Evolutionary conservation across 2,329 filamentous ascomycete genomes (phyloP).

Genomic region (Thielaviopsis ethacetica): DNA sequence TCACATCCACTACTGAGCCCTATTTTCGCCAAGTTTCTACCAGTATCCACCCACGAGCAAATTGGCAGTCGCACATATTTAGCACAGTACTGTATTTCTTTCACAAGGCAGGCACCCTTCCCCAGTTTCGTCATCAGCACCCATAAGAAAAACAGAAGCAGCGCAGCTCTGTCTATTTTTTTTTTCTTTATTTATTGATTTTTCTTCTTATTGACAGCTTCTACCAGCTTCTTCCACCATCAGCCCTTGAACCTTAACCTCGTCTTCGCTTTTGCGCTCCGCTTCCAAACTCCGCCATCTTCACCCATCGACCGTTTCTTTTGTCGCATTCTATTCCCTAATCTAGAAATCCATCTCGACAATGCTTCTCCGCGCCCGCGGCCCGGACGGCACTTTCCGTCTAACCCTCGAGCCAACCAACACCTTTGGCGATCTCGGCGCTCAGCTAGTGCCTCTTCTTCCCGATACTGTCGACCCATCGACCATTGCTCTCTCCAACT

Average conservation of each 20-base stretch:
- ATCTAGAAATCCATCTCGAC: constrained; percentile 15
- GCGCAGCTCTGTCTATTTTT: not conserved
- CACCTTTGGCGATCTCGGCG: constrained; percentile 49
- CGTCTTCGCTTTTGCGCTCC: no score
- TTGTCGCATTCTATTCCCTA: not conserved
- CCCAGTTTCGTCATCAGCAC: not conserved
- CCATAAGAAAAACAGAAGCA: not conserved
- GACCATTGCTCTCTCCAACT: constrained; percentile 45
- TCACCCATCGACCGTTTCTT: not conserved
- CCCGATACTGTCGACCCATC: constrained; percentile 44
- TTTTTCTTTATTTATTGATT: not conserved
- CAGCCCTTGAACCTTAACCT: not conserved
- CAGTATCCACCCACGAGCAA: no score
- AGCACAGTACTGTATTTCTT: not conserved
- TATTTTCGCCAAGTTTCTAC: no score
- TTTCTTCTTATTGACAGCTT: not conserved
- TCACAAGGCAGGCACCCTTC: not conserved
- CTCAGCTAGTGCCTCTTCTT: constrained; percentile 38
- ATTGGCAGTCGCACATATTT: not conserved
- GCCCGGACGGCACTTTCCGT: constrained; percentile 84
- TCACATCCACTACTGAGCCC: no score
- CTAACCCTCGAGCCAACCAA: constrained; percentile 60
- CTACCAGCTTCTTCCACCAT: not conserved
- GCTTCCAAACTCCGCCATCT: no score
- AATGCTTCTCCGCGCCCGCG: constrained; percentile 78